These are phyloP conservation scores for Ostreobium quekettii DNA, from an alignment of 139 green algal genomes.

Conservation along the genomic window DNA sequence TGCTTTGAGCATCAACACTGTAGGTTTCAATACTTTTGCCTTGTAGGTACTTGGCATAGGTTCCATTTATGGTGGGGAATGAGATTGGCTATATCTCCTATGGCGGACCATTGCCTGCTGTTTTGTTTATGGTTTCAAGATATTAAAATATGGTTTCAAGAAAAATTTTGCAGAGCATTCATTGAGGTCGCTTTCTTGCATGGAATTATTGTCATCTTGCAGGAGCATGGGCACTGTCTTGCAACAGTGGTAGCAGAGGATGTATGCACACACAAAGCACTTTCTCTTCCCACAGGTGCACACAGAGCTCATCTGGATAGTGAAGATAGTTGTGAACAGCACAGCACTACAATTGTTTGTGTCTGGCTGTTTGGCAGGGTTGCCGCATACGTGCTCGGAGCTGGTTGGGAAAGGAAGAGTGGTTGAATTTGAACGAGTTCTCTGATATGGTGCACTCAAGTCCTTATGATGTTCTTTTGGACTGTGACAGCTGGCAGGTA, in stretches of 20 bases:
- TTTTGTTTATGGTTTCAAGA: too few species aligned
- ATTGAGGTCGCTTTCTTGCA: not conserved
- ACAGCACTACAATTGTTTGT: not conserved
- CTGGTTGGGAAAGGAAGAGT: constrained; percentile 15
- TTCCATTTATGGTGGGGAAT: too few species aligned
- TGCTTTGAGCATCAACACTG: too few species aligned
- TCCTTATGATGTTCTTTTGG: not conserved
- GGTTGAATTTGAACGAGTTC: not conserved
- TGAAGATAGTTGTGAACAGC: not conserved
- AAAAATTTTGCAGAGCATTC: constrained; percentile 1
- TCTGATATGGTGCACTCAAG: not conserved
- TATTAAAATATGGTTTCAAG: too few species aligned
- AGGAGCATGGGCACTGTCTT: not conserved
- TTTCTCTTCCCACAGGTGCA: not conserved
- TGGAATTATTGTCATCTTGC: not conserved
- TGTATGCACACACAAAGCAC: too few species aligned
- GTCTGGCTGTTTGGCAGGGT: not conserved
- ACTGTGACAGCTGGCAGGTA: constrained; percentile 13
- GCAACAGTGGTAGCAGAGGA: not conserved
- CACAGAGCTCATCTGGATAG: not conserved
- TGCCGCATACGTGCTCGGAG: not conserved
- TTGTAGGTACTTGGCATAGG: too few species aligned
- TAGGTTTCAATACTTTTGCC: too few species aligned
- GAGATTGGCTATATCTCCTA: too few species aligned
- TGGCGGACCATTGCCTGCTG: too few species aligned